phyloP scores from a whole-genome alignment of 805 yeast species.

The Kuraishia hungarica region DNA sequence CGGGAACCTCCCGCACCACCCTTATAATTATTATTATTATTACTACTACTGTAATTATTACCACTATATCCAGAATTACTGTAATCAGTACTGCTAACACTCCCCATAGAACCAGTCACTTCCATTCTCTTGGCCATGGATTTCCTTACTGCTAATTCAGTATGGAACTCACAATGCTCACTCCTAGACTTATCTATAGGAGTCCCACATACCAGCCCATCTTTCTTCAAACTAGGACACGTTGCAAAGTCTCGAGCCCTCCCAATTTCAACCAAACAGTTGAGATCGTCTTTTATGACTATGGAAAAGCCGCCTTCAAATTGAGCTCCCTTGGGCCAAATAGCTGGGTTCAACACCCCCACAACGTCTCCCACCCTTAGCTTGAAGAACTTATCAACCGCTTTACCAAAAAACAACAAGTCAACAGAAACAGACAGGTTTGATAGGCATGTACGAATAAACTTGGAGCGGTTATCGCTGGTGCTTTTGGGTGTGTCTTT shows the following conservation, averaged over 20 bases:
- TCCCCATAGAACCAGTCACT: conserved; percentile 36
- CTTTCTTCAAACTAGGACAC: conserved; percentile 44
- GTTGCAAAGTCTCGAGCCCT: conserved; percentile 55
- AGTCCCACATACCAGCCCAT: conserved; percentile 45
- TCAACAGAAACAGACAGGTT: conserved; percentile 56
- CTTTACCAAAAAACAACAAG: conserved; percentile 55
- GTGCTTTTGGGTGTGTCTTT: conserved; percentile 49
- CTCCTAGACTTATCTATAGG: conserved; percentile 49
- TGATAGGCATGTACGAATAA: conserved; percentile 53
- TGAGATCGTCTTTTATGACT: conserved; percentile 38
- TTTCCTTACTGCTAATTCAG: conserved; percentile 44
- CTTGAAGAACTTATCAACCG: conserved; percentile 67
- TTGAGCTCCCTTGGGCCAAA: conserved; percentile 27
- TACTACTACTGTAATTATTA: too few relatives aligned
- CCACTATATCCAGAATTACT: too few relatives aligned
- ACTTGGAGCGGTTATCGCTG: conserved; percentile 34
- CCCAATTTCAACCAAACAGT: conserved; percentile 67
- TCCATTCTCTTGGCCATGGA: conserved; percentile 66
- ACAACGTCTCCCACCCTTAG: conserved; percentile 66
- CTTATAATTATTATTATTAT: too few relatives aligned
- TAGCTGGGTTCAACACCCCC: conserved; percentile 65
- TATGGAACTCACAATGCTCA: conserved; percentile 65
- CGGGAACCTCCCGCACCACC: too few relatives aligned
- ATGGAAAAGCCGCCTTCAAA: conserved; percentile 38
- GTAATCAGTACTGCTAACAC: neutral